Conservation (phyloP, 805 yeast genomes). For the Nakazawaea anatomiae region DNA sequence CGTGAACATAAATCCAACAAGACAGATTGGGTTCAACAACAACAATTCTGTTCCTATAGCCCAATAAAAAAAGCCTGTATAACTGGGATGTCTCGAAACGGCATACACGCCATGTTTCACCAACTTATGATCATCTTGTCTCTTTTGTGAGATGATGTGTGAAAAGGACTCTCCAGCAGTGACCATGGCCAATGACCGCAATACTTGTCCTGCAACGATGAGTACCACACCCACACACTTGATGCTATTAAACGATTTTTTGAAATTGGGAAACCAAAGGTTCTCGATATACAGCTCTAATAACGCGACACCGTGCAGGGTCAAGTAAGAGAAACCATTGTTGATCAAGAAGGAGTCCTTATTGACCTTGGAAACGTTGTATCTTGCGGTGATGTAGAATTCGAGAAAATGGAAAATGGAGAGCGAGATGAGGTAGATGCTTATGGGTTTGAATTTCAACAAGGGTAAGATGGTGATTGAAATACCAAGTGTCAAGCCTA, state of each 20-base stretch:
- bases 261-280: constrained; percentile 32
- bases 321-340: constrained; percentile 53
- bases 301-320: constrained; percentile 53
- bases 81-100: constrained; percentile 78
- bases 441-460: constrained; percentile 25
- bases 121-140: constrained; percentile 50
- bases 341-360: constrained; percentile 64
- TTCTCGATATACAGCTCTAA: constrained; percentile 42
- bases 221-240: constrained; percentile 41
- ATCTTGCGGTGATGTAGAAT: constrained; percentile 72
- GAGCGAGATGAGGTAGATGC: constrained; percentile 46
- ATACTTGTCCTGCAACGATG: constrained; percentile 54
- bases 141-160: constrained; percentile 61
- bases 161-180: constrained; percentile 85
- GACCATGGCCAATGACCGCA: constrained; percentile 76
- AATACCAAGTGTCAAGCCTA: constrained; percentile 40
- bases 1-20: constrained; percentile 45
- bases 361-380: constrained; percentile 59
- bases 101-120: constrained; percentile 73
- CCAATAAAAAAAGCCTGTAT: constrained; percentile 91
- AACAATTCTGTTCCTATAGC: constrained; percentile 78
- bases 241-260: constrained; percentile 15
- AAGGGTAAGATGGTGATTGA: constrained; percentile 24
- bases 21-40: constrained; percentile 59
- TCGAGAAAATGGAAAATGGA: constrained; percentile 76